A percentile compares a stretch with the other conserved stretches of the same genome.
These are phyloP conservation scores for Stachybotrys chartarum DNA, from an alignment of 2,329 filamentous ascomycete species.

Conservation along the genomic window DNA sequence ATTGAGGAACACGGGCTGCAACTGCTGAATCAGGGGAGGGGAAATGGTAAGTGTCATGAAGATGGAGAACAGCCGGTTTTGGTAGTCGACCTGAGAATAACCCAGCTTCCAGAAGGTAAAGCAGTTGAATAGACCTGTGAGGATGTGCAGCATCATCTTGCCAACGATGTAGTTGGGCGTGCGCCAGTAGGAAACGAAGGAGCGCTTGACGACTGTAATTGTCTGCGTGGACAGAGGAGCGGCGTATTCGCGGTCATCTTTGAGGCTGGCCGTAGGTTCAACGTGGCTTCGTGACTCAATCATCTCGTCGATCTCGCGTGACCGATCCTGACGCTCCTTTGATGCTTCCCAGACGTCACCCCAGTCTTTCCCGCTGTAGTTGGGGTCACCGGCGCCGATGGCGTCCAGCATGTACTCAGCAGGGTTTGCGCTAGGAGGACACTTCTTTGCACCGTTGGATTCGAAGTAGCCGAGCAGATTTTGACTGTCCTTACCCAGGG, in stretches of 20 bases:
- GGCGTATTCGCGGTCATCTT: conserved; percentile 54
- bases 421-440: conserved; percentile 40
- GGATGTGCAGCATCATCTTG: conserved; percentile 54
- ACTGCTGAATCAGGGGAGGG: conserved; percentile 67
- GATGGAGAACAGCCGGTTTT: conserved; percentile 65
- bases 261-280: conserved; percentile 27
- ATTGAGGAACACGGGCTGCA: conserved; percentile 65
- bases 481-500: conserved; percentile 41
- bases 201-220: conserved; percentile 44
- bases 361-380: conserved; percentile 56
- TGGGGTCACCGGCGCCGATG: conserved; percentile 55
- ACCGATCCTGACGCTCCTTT: conserved; percentile 35
- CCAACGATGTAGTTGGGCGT: conserved; percentile 56
- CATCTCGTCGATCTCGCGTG: conserved; percentile 45
- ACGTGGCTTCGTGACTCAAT: conserved; percentile 35
- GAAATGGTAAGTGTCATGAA: conserved; percentile 73
- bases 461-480: conserved; percentile 46
- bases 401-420: conserved; percentile 51
- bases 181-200: conserved; percentile 59
- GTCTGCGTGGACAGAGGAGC: conserved; percentile 51
- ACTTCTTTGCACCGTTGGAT: conserved; percentile 38
- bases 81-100: conserved; percentile 52
- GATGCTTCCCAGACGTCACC: conserved; percentile 52
- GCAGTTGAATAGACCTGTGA: conserved; percentile 60
- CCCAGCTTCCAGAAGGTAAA: conserved; percentile 63